Base-by-base conservation (phyloP, 306 rosid species). In the Dryas octopetala region DNA sequence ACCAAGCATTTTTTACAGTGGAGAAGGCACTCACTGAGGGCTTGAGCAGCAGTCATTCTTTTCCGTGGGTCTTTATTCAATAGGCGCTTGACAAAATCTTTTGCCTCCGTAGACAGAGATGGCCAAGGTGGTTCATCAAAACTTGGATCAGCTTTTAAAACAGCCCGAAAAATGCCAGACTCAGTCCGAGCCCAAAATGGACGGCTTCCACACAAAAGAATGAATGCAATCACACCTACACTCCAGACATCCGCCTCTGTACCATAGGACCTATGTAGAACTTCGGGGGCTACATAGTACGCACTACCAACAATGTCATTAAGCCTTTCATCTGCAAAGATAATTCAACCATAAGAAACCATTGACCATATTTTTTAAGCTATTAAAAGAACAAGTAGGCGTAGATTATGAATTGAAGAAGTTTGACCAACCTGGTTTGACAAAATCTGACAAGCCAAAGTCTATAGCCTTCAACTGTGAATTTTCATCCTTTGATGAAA, bases 141-240 rank as follows among this genome's bases (percentile, higher is more conserved):
- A 83, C 66, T 85, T 54, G 96, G 98, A 78, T 87, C 97, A 52
- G 97, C 91, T 88, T 90, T 95, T 84, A 95, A 74, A 58, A 95
- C 98, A 19, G 96, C 81, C 49, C 91, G 93, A 77, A 95, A 95
- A 50, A 94, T 91, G 71, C 98, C 98, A 40, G 98, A 94, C 71
- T 94, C 98, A 43, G 95, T 91, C 66, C 97, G 87, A 17, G 98
- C 94, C 98, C 98, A 94, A 85, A 94, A 94, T 73, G 98, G 98
- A 66, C 98, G 97, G 79, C 98, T 91, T 49, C 98, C 98, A 70
- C 98, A 94, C 77, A 94, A 83, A 55, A 94, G 87, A 76, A 91
- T 91, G 76, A 90, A 94, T 49, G 98, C 96, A 86, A 94, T 91
- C 78, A 94, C 98, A 2, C 98, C 98, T 68, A 94, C 81, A 68